Evolutionary conservation across 2,329 filamentous ascomycete genomes (phyloP), one percentile per base, ranked within the genome.

Genomic region (Cadophora malorum): DNA sequence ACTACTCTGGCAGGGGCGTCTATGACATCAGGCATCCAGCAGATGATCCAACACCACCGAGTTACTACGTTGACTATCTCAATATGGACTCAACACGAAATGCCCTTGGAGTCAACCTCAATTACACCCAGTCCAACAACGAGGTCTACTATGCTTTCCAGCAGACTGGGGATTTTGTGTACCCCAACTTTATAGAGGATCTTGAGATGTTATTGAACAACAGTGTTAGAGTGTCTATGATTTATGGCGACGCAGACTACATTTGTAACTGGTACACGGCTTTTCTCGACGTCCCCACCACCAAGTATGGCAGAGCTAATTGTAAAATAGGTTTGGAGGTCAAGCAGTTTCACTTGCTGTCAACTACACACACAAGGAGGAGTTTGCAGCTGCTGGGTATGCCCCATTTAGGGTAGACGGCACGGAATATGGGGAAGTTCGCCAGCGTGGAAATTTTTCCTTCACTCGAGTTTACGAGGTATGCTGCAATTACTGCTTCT

Each of bases 91-190:
- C 68, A 0, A 63, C 58, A 6, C 60, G 64, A n/a, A 45, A 60
- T 49, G 66, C 70, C 23, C 60, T 71, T 5, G 70, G 70, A 10
- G 68, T 70, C 3, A 61, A 72, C n/a, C 64, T 72, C 23, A 82
- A 82, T 68, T 83, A 80, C 67, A 79, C 78, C 0, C 28, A 52
- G 14, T 64, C 71, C 14, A 81, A 79, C 66, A 69, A 72, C 33
- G 77, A 78, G 10, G 81, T 89, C 10, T 81, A 74, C 55, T 72
- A 71, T 2, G 82, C 80, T 6, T 87, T 87, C 70, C 73, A 77
- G 9, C 72, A 77, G 45, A 85, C 82, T 0, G 84, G 84, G 45
- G 90, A 91, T 76, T 87, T 86, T 69, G 83, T 88, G 55, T 90
- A 88, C 76, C 85, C 85, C 9, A 87, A 86, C 71, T 86, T 89